phyloP scores from a whole-genome alignment of 495 filamentous ascomycete genomes.

The Cenococcum geophilum region DNA sequence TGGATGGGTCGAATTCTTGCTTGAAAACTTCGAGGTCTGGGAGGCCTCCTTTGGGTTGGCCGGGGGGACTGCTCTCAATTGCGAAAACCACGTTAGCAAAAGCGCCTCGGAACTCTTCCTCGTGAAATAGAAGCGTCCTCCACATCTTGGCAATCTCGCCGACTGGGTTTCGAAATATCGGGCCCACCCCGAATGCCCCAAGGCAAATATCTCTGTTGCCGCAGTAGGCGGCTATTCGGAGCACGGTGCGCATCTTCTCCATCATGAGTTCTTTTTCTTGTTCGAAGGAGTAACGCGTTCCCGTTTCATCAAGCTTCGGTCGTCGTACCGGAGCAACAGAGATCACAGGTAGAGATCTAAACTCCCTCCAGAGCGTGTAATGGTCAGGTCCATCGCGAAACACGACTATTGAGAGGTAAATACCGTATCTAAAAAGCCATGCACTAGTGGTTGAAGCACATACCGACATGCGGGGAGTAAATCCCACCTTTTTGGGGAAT shows the following conservation, averaged over 20 bases:
- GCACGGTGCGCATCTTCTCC: constrained; percentile 63
- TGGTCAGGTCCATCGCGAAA: constrained; percentile 50
- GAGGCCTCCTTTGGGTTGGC: constrained; percentile 28
- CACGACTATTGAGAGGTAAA: constrained; percentile 39
- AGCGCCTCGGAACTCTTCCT: constrained; percentile 59
- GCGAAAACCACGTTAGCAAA: constrained; percentile 67
- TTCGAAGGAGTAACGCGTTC: constrained; percentile 61
- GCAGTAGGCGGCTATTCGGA: constrained; percentile 59
- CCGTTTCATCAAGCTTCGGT: constrained; percentile 60
- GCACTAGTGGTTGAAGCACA: constrained; percentile 25
- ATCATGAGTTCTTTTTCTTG: constrained; percentile 62
- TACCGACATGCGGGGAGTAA: constrained; percentile 59
- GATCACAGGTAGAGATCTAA: constrained; percentile 55
- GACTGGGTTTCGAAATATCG: constrained; percentile 62
- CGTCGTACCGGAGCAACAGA: constrained; percentile 63
- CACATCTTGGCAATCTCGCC: constrained; percentile 62
- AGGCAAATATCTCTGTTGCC: constrained; percentile 56
- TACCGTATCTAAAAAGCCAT: background rate
- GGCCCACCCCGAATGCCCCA: constrained; percentile 65
- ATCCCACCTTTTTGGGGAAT: constrained; percentile 61
- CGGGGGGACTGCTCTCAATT: constrained; percentile 44
- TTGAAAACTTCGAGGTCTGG: constrained; percentile 41
- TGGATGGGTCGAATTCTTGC: constrained; percentile 40
- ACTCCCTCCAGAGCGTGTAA: constrained; percentile 41
- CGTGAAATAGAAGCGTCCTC: constrained; percentile 58